A percentile compares a stretch with the other conserved stretches of the same genome.
These are phyloP conservation scores for Rehmannia glutinosa DNA, from an alignment of 257 asterid genomes.

Conservation along the genomic window DNA sequence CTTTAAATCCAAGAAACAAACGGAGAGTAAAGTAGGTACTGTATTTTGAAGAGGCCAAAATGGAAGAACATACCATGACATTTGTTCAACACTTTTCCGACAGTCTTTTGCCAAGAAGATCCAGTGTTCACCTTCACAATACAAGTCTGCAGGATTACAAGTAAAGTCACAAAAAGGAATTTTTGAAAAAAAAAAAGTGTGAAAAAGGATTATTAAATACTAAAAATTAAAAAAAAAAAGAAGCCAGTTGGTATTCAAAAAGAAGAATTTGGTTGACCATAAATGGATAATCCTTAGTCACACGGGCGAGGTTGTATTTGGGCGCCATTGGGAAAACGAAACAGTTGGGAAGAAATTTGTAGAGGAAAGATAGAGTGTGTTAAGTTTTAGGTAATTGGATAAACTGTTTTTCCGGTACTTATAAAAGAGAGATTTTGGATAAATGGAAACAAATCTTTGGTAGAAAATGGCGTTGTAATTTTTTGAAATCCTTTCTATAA, in stretches of 20 bases:
- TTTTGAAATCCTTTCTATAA: no score
- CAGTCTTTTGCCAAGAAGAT: constrained; percentile 24
- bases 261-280: constrained; percentile 2
- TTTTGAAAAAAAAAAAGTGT: neutral
- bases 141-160: constrained; percentile 24
- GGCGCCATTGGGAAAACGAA: neutral
- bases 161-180: neutral
- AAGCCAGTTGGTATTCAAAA: neutral
- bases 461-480: no score
- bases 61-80: constrained; percentile 30
- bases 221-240: neutral
- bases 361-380: neutral
- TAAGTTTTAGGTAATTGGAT: neutral
- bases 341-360: neutral
- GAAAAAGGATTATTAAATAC: neutral
- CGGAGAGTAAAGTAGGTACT: no score
- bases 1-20: no score
- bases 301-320: neutral
- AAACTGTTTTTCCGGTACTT: no score
- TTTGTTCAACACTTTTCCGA: constrained; percentile 19
- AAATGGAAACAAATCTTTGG: no score
- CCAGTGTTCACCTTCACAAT: constrained; percentile 26
- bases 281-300: constrained; percentile 8
- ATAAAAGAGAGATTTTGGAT: no score
- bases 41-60: no score